Conservation (phyloP, 495 filamentous ascomycete species). For the Annulohypoxylon nitens region DNA sequence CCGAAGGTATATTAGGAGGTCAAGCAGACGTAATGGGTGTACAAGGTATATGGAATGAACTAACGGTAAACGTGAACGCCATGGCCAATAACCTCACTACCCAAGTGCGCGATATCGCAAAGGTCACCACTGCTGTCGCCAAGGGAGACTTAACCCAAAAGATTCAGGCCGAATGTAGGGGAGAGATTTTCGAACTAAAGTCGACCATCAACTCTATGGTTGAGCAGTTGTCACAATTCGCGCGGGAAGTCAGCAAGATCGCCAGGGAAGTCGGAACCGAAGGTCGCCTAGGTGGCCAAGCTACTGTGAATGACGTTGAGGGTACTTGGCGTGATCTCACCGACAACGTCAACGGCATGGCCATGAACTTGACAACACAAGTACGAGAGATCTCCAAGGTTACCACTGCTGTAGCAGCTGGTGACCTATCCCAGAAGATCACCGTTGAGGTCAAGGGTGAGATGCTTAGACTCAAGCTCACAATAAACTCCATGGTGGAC, state of each 20-base stretch:
- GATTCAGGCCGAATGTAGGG: conserved; percentile 95
- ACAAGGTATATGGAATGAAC: conserved; percentile 90
- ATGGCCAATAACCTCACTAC: conserved; percentile 98
- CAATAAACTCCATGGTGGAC: conserved; percentile 99
- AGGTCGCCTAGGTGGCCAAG: conserved; percentile 93
- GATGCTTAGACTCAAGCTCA: conserved; percentile 94
- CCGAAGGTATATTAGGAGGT: conserved; percentile 95
- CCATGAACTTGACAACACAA: conserved; percentile 97
- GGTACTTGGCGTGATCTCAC: conserved; percentile 98
- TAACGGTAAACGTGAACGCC: conserved; percentile 98
- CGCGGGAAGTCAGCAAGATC: conserved; percentile 97
- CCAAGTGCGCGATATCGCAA: conserved; percentile 98
- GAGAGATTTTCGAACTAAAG: conserved; percentile 95
- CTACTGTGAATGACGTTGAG: conserved; percentile 96
- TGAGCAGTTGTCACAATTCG: conserved; percentile 96
- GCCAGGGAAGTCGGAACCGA: conserved; percentile 97
- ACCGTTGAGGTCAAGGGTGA: conserved; percentile 96
- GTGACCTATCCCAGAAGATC: conserved; percentile 96
- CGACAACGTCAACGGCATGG: conserved; percentile 99
- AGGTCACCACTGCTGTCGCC: conserved; percentile 97
- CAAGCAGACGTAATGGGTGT: conserved; percentile 95
- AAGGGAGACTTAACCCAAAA: conserved; percentile 97
- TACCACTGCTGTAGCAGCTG: conserved; percentile 94
- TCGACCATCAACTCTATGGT: conserved; percentile 99
- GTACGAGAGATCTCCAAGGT: conserved; percentile 99